phyloP scores from a whole-genome alignment of 2,329 filamentous ascomycete genomes.

The Fusarium camptoceras region DNA sequence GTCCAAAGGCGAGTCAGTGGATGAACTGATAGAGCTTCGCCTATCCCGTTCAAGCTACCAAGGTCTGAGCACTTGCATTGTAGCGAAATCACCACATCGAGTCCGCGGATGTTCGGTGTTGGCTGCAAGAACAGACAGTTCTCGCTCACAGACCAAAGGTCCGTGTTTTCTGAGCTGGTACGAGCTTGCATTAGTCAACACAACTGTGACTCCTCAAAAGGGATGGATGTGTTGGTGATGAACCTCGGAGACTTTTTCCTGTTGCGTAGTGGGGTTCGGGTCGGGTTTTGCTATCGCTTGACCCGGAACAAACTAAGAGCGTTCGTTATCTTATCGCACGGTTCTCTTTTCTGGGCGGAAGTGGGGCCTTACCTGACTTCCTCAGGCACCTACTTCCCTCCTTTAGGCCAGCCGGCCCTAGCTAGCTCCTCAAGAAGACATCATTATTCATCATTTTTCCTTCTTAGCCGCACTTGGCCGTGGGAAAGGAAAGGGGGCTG shows the following conservation, averaged over 20 bases:
- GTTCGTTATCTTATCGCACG: constrained; percentile 12
- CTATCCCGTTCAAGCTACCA: not conserved
- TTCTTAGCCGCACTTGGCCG: not conserved
- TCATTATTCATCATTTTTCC: too few relatives aligned
- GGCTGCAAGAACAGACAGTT: not conserved
- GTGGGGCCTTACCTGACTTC: too few relatives aligned
- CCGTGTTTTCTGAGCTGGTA: not conserved
- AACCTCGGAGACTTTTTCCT: constrained; percentile 22
- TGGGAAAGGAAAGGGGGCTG: not conserved
- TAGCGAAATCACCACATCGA: not conserved
- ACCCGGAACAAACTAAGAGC: not conserved
- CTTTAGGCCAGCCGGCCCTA: too few relatives aligned
- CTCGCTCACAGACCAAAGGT: not conserved
- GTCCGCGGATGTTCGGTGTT: not conserved
- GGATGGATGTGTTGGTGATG: constrained; percentile 4
- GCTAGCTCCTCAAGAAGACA: too few relatives aligned
- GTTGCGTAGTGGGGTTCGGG: constrained; percentile 3
- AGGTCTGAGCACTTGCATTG: not conserved
- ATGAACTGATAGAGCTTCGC: not conserved
- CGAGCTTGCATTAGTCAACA: not conserved
- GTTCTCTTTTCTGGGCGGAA: too few relatives aligned
- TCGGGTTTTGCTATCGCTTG: constrained; percentile 1
- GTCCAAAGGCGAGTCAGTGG: not conserved
- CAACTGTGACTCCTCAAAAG: constrained; percentile 4
- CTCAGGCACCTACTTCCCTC: too few relatives aligned